Evolutionary conservation across 768 basidiomycete genomes (phyloP).

Genomic region (Suillus sp.): DNA sequence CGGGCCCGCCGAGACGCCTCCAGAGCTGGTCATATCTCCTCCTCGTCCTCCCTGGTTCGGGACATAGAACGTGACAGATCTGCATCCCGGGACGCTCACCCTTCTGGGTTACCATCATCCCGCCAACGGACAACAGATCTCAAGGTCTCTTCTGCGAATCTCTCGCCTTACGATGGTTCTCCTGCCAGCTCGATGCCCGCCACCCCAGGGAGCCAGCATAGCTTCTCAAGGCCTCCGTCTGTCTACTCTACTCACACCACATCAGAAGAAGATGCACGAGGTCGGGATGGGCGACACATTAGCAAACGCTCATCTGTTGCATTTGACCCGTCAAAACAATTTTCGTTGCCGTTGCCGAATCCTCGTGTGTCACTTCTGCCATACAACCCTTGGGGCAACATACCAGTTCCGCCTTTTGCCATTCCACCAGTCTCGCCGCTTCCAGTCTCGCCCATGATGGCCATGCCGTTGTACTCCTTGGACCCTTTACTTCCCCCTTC

Average conservation of each 20-base stretch:
- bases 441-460: slow-evolving; percentile 34
- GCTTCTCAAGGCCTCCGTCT: slow-evolving; percentile 55
- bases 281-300: slow-evolving; percentile 38
- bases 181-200: slow-evolving; percentile 51
- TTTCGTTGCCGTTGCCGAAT: slow-evolving; percentile 21
- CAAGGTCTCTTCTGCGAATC: slow-evolving; percentile 36
- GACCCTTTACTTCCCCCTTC: slow-evolving; percentile 74
- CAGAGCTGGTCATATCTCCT: slow-evolving; percentile 45
- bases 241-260: slow-evolving; percentile 54
- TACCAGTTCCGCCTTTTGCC: slow-evolving; percentile 16
- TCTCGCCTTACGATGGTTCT: slow-evolving; percentile 44
- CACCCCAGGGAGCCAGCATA: slow-evolving; percentile 38
- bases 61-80: slow-evolving; percentile 37
- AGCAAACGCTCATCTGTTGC: slow-evolving; percentile 46
- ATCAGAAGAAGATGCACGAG: slow-evolving; percentile 59
- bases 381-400: slow-evolving; percentile 28
- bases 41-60: slow-evolving; percentile 24
- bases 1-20: slow-evolving; percentile 60
- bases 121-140: slow-evolving; percentile 52
- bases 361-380: slow-evolving; percentile 29
- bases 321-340: slow-evolving; percentile 36
- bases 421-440: slow-evolving; percentile 42
- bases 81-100: slow-evolving; percentile 35
- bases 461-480: slow-evolving; percentile 49
- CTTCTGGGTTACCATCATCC: slow-evolving; percentile 32